A percentile compares a stretch with the other conserved stretches of the same genome.
Evolutionary conservation across 257 asterid species (phyloP).

Genomic region (Anisodus acutangulus): DNA sequence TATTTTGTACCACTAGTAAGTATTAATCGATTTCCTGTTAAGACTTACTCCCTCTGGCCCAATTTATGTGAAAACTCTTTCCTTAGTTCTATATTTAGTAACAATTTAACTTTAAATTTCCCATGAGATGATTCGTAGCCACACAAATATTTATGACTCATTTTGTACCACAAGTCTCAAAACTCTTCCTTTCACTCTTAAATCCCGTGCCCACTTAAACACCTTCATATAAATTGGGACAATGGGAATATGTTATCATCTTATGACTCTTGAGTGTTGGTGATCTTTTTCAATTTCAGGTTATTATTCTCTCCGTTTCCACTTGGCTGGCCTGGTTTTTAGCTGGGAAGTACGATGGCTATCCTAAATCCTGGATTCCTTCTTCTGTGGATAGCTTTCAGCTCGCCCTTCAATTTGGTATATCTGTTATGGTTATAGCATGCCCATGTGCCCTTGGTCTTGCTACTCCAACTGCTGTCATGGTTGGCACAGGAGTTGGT

Average conservation of each 20-base stretch:
- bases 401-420: constrained; percentile 53
- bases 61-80: no score
- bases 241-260: background rate
- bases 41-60: no score
- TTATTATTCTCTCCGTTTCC: constrained; percentile 44
- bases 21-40: background rate
- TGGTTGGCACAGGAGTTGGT: constrained; percentile 59
- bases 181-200: no score
- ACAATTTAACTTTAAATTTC: no score
- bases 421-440: constrained; percentile 58
- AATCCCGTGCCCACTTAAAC: no score
- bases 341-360: constrained; percentile 37
- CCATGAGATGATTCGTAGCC: no score
- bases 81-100: no score
- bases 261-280: background rate
- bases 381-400: constrained; percentile 47
- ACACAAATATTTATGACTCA: no score
- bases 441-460: constrained; percentile 62
- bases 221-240: no score
- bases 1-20: constrained; percentile 57
- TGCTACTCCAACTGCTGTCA: constrained; percentile 59
- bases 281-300: constrained; percentile 36
- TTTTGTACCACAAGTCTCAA: no score
- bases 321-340: constrained; percentile 54
- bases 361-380: constrained; percentile 51